Evolutionary conservation across 768 basidiomycete genomes (phyloP).

Genomic region (Panus rudis): DNA sequence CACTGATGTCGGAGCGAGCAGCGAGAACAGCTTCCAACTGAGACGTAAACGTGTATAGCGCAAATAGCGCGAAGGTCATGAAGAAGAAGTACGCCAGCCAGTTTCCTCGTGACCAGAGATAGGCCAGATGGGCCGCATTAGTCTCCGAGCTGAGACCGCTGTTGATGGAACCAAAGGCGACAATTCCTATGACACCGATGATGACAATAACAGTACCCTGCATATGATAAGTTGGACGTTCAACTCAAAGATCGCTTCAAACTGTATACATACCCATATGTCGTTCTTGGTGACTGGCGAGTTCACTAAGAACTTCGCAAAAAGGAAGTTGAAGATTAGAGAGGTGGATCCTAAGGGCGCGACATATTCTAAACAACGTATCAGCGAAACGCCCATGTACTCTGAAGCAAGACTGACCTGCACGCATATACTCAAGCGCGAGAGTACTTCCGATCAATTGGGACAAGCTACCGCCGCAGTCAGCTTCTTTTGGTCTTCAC

Average conservation of each 20-base stretch:
- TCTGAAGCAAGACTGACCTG: constrained; percentile 38
- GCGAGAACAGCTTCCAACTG: constrained; percentile 70
- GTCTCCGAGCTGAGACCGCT: constrained; percentile 71
- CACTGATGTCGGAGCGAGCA: constrained; percentile 62
- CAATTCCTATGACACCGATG: constrained; percentile 80
- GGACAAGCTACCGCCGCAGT: constrained; percentile 46
- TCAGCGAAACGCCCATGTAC: constrained; percentile 1
- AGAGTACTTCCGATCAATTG: constrained; percentile 85
- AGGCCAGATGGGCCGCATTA: constrained; percentile 66
- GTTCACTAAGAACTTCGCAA: constrained; percentile 83
- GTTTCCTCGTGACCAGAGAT: constrained; percentile 77
- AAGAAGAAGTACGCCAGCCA: constrained; percentile 91
- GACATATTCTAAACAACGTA: constrained; percentile 66
- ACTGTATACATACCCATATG: constrained; percentile 53
- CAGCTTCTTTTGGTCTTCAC: background rate
- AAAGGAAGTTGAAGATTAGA: constrained; percentile 93
- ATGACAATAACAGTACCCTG: constrained; percentile 82
- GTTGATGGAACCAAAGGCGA: constrained; percentile 81
- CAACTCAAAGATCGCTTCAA: no score
- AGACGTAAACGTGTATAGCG: constrained; percentile 60
- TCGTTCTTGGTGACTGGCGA: constrained; percentile 80
- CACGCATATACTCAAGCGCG: constrained; percentile 83
- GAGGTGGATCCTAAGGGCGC: constrained; percentile 92
- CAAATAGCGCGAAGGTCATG: constrained; percentile 62
- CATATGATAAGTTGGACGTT: background rate